Evolutionary conservation across 2,329 filamentous ascomycete genomes (phyloP).

Genomic region (Neonectria coccinea): DNA sequence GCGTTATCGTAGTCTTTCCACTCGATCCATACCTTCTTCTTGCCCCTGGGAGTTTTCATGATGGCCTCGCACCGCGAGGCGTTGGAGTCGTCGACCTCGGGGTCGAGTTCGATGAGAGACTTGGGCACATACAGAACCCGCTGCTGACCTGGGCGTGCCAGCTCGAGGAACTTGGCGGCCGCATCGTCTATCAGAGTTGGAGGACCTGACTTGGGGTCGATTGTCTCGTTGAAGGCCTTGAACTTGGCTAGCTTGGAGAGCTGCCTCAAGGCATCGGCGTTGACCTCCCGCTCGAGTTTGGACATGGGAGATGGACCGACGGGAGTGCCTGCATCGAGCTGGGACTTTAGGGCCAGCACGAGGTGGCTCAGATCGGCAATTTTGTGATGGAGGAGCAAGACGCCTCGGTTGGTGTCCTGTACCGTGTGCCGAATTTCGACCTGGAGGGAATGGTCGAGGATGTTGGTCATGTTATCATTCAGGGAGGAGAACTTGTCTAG

Average conservation of each 20-base stretch:
- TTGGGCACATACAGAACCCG: conserved; percentile 51
- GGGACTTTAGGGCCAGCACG: conserved; percentile 59
- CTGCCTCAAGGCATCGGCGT: conserved; percentile 55
- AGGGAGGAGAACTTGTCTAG: conserved; percentile 57
- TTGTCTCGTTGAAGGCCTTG: conserved; percentile 63
- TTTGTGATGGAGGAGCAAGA: conserved; percentile 60
- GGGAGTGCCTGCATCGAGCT: conserved; percentile 50
- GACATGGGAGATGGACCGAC: conserved; percentile 48
- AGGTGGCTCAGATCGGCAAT: conserved; percentile 59
- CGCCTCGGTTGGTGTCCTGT: conserved; percentile 60
- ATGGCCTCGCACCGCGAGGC: conserved; percentile 55
- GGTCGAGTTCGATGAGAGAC: conserved; percentile 50
- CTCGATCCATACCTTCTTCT: conserved; percentile 60
- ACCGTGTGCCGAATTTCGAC: conserved; percentile 61
- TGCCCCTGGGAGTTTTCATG: conserved; percentile 51
- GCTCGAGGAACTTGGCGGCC: conserved; percentile 54
- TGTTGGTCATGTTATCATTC: conserved; percentile 62
- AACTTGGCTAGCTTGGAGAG: conserved; percentile 61
- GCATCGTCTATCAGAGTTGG: conserved; percentile 51
- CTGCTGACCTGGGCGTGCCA: conserved; percentile 50
- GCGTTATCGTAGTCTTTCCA: conserved; percentile 62
- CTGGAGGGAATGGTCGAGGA: conserved; percentile 60
- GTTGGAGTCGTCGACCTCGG: conserved; percentile 49
- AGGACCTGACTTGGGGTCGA: conserved; percentile 51
- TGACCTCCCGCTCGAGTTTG: conserved; percentile 51